phyloP scores from a whole-genome alignment of 495 filamentous ascomycete species.

The Penicillium mononematosum region DNA sequence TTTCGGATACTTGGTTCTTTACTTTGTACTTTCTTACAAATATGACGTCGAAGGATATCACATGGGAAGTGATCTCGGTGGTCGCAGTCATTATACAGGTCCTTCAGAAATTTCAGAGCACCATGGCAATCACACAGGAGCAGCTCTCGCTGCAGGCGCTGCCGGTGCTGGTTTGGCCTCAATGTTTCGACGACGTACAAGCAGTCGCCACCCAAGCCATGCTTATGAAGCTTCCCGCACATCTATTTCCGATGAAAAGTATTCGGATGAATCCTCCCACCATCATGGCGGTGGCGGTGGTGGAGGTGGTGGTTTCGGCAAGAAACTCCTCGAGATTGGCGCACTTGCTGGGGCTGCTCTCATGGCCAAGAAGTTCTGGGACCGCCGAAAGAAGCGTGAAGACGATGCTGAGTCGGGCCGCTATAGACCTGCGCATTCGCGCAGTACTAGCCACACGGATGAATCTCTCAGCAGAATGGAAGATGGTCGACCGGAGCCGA shows the following conservation, averaged over 20 bases:
- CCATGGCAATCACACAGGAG: slow-evolving; percentile 30
- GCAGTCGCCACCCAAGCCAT: slow-evolving; percentile 34
- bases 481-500: slow-evolving; percentile 43
- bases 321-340: slow-evolving; percentile 63
- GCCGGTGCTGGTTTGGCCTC: slow-evolving; percentile 62
- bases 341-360: slow-evolving; percentile 65
- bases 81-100: slow-evolving; percentile 53
- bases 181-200: slow-evolving; percentile 50
- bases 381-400: slow-evolving; percentile 55
- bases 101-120: slow-evolving; percentile 36
- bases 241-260: slow-evolving; percentile 63
- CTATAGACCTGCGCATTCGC: slow-evolving; percentile 46
- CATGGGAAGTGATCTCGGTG: slow-evolving; percentile 50
- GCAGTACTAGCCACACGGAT: slow-evolving; percentile 44
- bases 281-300: slow-evolving; percentile 16
- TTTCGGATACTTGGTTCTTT: slow-evolving; percentile 62
- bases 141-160: slow-evolving; percentile 49
- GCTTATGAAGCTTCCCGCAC: slow-evolving; percentile 44
- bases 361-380: slow-evolving; percentile 62
- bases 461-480: slow-evolving; percentile 44
- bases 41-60: slow-evolving; percentile 52
- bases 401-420: slow-evolving; percentile 55
- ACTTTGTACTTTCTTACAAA: slow-evolving; percentile 70
- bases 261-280: slow-evolving; percentile 47
- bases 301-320: slow-evolving; percentile 54